Base-by-base conservation (phyloP, 2,329 filamentous ascomycete species). In the Penicillium sp. region DNA sequence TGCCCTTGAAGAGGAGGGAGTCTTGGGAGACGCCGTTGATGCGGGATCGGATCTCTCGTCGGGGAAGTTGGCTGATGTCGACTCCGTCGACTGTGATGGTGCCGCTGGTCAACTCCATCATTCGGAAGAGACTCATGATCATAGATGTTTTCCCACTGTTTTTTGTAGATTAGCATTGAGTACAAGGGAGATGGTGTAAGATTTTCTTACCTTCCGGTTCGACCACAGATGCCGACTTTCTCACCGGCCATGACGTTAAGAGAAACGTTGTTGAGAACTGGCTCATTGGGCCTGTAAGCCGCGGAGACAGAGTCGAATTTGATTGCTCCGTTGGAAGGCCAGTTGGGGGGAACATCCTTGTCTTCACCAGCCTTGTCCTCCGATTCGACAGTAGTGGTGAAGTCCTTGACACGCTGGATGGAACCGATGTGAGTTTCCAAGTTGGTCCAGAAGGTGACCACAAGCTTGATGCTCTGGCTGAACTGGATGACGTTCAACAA, bases 351-450 rank as follows among this genome's bases (percentile, higher is more conserved):
- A 4, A 74, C 68, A 4, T 63, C 60, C 11, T 67, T 62, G 39
- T 74, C 68, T 58, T 83, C 79, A 2, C 60, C 65, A 6, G 65
- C 64, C 42, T 67, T 67, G 44, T 81, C 72, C 58, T 83, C 80
- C 1, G 71, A 72, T 9, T 73, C 62, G 1, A 77, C 75, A 29
- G 71, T 73, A 6, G 73, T 71, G 1, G 73, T 75, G 56, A 84
- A 84, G n/a, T 75, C 74, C 63, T 80, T 81, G 56, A 85, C 75
- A 21, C 83, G 75, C 4, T 78, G 73, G 8, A 86, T 76, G 9
- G 82, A 82, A 7, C 83, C 83, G 42, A 86, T 77, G 36, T 79
- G 77, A 0, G 82, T 85, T 59, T 86, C 83, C 14, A 86, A 69
- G 40, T 76, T 75, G 0, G 83, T 85, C 82, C 82, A 86, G 43